Conservation (phyloP, 1,139 yeast species). For the Geotrichum europaeum region DNA sequence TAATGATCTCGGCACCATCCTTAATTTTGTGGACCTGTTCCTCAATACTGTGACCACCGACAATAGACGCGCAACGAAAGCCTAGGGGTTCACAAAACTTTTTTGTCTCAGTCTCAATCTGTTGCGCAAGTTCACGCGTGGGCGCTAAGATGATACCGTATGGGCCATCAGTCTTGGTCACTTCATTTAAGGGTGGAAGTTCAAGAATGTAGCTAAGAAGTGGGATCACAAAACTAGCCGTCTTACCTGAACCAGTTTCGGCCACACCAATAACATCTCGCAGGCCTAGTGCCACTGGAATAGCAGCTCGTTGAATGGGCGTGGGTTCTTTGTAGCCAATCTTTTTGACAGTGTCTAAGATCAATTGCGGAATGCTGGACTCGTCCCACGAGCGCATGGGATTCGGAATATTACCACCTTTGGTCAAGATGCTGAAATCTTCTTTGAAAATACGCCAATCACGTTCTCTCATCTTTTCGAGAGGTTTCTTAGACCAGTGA, state of each 20-base stretch:
- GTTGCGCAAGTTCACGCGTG: constrained; percentile 88
- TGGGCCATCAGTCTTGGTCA: constrained; percentile 51
- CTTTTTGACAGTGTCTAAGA: constrained; percentile 39
- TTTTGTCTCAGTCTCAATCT: constrained; percentile 62
- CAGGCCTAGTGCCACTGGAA: constrained; percentile 60
- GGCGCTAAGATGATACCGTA: constrained; percentile 74
- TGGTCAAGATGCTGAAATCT: constrained; percentile 61
- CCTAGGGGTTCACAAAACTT: constrained; percentile 44
- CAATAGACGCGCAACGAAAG: constrained; percentile 57
- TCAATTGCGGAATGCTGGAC: constrained; percentile 42
- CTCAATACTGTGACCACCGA: constrained; percentile 86
- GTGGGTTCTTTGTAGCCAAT: constrained; percentile 63
- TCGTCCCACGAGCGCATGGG: constrained; percentile 78
- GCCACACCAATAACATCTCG: constrained; percentile 85
- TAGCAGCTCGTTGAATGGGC: constrained; percentile 83
- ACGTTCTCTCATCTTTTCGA: constrained; percentile 61
- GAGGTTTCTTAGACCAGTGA: constrained; percentile 69
- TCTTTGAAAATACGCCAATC: constrained; percentile 90
- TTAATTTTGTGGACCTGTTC: constrained; percentile 57
- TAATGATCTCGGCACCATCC: constrained; percentile 71
- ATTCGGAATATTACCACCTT: constrained; percentile 47
- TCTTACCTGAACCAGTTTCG: constrained; percentile 94
- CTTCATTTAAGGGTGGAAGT: constrained; percentile 39
- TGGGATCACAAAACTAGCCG: constrained; percentile 78
- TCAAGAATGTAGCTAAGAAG: constrained; percentile 53